Conservation (phyloP, 2,329 filamentous ascomycete species). For the Microsporum canis region DNA sequence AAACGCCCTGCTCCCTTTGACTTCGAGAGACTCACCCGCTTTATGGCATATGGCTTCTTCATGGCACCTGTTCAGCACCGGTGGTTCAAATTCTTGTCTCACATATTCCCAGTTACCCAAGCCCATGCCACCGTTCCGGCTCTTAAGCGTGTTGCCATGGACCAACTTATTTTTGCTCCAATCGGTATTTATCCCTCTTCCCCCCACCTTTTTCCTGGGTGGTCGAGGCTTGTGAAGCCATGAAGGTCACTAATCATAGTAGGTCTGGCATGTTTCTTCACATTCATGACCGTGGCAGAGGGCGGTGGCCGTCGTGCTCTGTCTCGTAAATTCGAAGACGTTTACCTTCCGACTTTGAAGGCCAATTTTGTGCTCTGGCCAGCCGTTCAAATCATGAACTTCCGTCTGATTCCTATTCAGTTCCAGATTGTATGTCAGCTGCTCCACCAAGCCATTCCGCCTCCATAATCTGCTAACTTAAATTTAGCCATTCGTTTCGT, state of each 20-base stretch:
- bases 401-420: conserved; percentile 85
- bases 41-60: conserved; percentile 94
- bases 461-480: conserved; percentile 2
- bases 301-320: conserved; percentile 76
- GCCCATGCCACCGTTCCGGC: conserved; percentile 61
- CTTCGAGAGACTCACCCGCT: conserved; percentile 84
- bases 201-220: background rate
- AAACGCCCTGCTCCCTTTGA: conserved; percentile 72
- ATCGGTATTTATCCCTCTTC: conserved; percentile 47
- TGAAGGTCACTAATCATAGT: background rate
- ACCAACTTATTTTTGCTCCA: conserved; percentile 88
- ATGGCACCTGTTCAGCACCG: conserved; percentile 94
- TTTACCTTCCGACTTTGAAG: conserved; percentile 88
- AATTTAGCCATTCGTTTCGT: conserved; percentile 75
- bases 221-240: background rate
- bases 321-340: conserved; percentile 74
- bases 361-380: conserved; percentile 96
- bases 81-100: conserved; percentile 82
- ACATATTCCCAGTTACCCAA: conserved; percentile 75
- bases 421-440: conserved; percentile 73
- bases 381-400: conserved; percentile 91
- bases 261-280: conserved; percentile 81
- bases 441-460: background rate
- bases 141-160: conserved; percentile 79
- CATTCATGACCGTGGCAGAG: conserved; percentile 90